Base-by-base conservation (phyloP, 2,329 filamentous ascomycete genomes). In the Colletotrichum tanaceti region DNA sequence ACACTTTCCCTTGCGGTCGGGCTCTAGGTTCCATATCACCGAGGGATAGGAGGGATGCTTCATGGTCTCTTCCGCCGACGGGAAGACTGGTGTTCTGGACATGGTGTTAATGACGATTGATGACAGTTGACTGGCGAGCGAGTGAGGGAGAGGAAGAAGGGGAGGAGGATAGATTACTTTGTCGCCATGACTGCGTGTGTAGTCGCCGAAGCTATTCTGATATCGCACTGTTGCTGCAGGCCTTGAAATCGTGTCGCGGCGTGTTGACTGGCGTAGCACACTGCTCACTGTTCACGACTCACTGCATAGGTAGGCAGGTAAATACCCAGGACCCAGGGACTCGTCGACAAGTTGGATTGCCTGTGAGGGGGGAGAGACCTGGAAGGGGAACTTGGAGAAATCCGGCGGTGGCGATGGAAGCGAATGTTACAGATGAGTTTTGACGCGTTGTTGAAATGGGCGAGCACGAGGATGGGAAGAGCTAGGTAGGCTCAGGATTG, bases 21-120 rank as follows among this genome's bases (percentile, higher is more conserved):
- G 90, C 73, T 89, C 85, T 24, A 97, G 86, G 35, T 87, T 82
- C 90, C 91, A 94, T 78, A 89, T 82, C 1, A 88, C 86, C 55
- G 90, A 86, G 4, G 85, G 81, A 73, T 87, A 94, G 57, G 92
- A 88, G 0, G 90, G 90, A 74, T 92, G 90, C 49, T 84, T 80
- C 70, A 87, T 77, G 39, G 91, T 86, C 74, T 92, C 85, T 43
- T 85, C 86, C 6, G 84, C 82, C 4, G 85, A 86, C 39, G 83
- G 81, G 53, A 79, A 78, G 52, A 53, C 32, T 54, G 58, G 58
- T n/a, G 16, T 24, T 47, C 67, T 70, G 53, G 13, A 5, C 3
- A 52, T 22, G 1, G n/a, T 16, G 46, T 60, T 28, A 60, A 46
- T 32, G 5, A 14, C 5, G n/a, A 9, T 35, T 1, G 16, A 6